phyloP scores from a whole-genome alignment of 2,329 filamentous ascomycete species.

The Pyrenophora teres region DNA sequence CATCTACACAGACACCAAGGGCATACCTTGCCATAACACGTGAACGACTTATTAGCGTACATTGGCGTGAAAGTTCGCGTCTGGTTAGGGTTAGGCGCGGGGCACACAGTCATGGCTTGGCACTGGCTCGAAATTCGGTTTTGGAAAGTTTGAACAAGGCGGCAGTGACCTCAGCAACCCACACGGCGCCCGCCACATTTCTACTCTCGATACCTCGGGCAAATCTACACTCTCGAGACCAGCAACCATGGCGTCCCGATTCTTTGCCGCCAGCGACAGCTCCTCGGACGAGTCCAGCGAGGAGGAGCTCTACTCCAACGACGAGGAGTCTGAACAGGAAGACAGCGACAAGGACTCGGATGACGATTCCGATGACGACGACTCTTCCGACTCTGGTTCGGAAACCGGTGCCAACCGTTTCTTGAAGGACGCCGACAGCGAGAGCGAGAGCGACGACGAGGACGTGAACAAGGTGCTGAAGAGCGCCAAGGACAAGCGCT shows the following conservation, averaged over 20 bases:
- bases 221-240: conserved; percentile 30
- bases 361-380: conserved; percentile 62
- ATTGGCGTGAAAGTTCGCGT: conserved; percentile 7
- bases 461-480: conserved; percentile 86
- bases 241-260: conserved; percentile 69
- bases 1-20: too few relatives aligned
- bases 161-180: conserved; percentile 21
- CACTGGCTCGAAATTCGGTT: conserved; percentile 27
- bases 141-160: conserved; percentile 19
- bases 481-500: conserved; percentile 96
- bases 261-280: conserved; percentile 95
- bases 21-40: too few relatives aligned
- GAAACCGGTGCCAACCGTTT: conserved; percentile 79
- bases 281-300: conserved; percentile 92
- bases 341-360: conserved; percentile 60
- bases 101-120: conserved; percentile 23
- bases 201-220: conserved; percentile 28
- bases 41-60: background rate
- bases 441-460: conserved; percentile 81
- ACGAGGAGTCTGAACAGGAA: conserved; percentile 57
- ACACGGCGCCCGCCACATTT: conserved; percentile 27
- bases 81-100: conserved; percentile 16
- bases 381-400: conserved; percentile 60
- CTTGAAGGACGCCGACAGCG: conserved; percentile 78
- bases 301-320: conserved; percentile 90